Evolutionary conservation across 1,284 basidiomycete species (phyloP), one percentile per base, ranked within the genome.

Genomic region (Ustilago curta): DNA sequence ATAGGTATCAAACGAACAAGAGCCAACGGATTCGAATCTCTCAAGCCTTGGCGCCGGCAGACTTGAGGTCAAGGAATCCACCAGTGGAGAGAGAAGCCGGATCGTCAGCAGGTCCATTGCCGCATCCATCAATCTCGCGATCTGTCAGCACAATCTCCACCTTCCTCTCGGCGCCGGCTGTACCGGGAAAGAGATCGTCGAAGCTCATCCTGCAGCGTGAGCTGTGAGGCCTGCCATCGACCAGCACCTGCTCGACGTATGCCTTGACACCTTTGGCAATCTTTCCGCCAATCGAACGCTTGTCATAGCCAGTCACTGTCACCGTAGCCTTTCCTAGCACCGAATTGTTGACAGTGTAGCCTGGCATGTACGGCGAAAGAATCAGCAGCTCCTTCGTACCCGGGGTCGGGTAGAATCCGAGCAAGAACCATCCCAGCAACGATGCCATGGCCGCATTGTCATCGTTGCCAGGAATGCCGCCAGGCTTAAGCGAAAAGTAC

Each of bases 391-490:
- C 80, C 35, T 66, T 76, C 1, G 80, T 77, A 1, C 77, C 71
- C 4, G 89, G 89, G 7, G 90, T 88, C 56, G 90, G 90, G 73
- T 89, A 90, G 23, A 90, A 83, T 0, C 89, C 89, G 2, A 89
- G 80, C 44, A 89, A 82, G 72, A 89, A 88, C 86, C 89, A 91
- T 0, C 88, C 86, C 2, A 88, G 89, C 68, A 90, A 91, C 71
- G 90, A 90, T 3, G 87, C 91, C 91, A 91, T 91, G 0, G 91
- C 91, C 48, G 89, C 90, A 85, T 73, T 84, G 75, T 89, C 89
- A 67, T 89, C 88, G 73, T 90, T 89, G 16, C 88, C 80, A 6
- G 80, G 80, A 8, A 80, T 49, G 1, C 71, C 70, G 11, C 50
- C 64, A 4, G 54, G 55, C 50, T 54, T 50, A 4, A 78, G 68